Conservation (phyloP, 2,329 filamentous ascomycete species). For the Lachnellula occidentalis region DNA sequence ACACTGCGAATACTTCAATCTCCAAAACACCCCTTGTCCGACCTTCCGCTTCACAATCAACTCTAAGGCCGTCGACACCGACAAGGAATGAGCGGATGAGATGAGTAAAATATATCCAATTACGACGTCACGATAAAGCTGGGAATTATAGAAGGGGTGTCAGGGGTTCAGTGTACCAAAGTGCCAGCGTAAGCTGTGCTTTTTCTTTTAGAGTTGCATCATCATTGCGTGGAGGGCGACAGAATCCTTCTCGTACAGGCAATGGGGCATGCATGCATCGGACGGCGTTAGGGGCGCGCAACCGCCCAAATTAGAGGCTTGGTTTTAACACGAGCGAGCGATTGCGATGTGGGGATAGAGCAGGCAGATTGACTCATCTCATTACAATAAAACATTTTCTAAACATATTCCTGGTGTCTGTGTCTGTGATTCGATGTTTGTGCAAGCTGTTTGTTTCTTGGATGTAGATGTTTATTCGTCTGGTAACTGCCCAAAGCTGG, state of each 20-base stretch:
- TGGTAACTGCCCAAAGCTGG: too few relatives aligned
- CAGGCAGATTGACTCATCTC: constrained; percentile 1
- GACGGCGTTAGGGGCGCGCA: not conserved
- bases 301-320: constrained; percentile 6
- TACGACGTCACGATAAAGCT: constrained; percentile 24
- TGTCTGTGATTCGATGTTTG: not conserved
- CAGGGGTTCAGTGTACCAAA: not conserved
- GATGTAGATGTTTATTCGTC: too few relatives aligned
- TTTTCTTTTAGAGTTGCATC: constrained; percentile 12
- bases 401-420: not conserved
- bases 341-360: not conserved
- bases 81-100: constrained; percentile 21
- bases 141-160: not conserved
- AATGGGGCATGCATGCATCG: not conserved
- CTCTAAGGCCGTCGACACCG: constrained; percentile 23
- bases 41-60: constrained; percentile 21
- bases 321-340: constrained; percentile 1
- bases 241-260: not conserved
- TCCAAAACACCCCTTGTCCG: constrained; percentile 23
- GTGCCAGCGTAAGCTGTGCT: constrained; percentile 7
- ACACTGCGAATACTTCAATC: constrained; percentile 21
- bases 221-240: constrained; percentile 3
- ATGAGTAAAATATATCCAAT: constrained; percentile 12
- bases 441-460: not conserved
- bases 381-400: constrained; percentile 10